phyloP scores from a whole-genome alignment of 306 rosid genomes.

The Castanopsis chinensis region DNA sequence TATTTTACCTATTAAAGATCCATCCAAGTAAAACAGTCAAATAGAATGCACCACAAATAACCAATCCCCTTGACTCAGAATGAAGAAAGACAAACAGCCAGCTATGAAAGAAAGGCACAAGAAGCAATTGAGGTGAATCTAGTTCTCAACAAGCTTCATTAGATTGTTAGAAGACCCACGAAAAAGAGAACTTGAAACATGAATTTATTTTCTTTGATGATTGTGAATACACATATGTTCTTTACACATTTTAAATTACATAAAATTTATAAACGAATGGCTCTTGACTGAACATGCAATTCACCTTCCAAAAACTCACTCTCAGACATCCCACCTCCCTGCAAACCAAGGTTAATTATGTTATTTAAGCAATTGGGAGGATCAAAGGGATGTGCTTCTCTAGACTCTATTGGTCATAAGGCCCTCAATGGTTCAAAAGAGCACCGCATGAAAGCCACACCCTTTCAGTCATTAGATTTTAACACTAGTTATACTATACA shows the following conservation, averaged over 20 bases:
- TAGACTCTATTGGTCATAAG: background rate
- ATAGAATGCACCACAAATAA: too few species aligned
- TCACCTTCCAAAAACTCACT: constrained; percentile 1
- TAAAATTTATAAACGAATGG: background rate
- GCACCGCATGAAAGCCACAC: background rate
- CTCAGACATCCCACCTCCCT: background rate
- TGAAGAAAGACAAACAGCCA: too few species aligned
- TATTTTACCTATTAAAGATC: too few species aligned
- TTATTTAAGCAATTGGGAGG: background rate
- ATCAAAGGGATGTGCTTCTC: background rate
- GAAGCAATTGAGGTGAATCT: too few species aligned
- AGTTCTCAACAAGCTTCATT: background rate
- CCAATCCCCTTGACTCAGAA: too few species aligned
- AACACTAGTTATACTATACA: background rate
- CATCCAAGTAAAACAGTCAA: too few species aligned
- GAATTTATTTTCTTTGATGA: background rate
- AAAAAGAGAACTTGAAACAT: background rate
- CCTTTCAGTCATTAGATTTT: background rate
- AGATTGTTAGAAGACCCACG: background rate
- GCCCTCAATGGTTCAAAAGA: background rate
- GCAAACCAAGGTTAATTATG: background rate
- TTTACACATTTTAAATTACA: background rate
- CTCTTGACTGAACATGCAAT: constrained; percentile 9
- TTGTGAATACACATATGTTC: background rate
- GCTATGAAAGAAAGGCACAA: too few species aligned